phyloP scores from a whole-genome alignment of 2,329 filamentous ascomycete genomes.

The Phaeosphaeria sp. region DNA sequence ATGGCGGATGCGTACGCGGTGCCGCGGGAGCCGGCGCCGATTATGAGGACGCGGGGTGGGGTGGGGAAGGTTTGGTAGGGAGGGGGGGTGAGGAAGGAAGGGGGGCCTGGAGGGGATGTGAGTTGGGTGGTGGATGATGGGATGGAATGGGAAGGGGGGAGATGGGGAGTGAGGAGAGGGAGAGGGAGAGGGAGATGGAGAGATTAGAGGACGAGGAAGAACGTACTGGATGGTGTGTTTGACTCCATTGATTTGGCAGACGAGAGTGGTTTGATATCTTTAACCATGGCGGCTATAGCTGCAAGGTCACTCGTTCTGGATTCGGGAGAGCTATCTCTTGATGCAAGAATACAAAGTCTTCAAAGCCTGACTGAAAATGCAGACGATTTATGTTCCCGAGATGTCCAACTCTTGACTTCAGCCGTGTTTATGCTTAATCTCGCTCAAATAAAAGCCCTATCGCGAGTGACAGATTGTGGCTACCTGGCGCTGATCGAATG shows the following conservation, averaged over 20 bases:
- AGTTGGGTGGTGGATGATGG: not conserved
- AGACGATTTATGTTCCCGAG: not conserved
- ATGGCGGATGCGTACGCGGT: conserved; percentile 43
- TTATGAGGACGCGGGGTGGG: conserved; percentile 44
- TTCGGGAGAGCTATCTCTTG: not conserved
- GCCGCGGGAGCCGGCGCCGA: conserved; percentile 49
- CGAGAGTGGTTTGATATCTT: conserved; percentile 1
- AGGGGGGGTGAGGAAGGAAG: conserved; percentile 22
- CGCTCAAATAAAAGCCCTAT: not conserved
- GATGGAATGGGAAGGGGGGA: too few species aligned
- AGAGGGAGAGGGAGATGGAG: too few species aligned
- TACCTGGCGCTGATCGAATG: conserved; percentile 4
- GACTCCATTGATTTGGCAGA: not conserved
- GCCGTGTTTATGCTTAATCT: not conserved
- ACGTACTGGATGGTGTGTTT: too few species aligned
- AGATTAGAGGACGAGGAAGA: too few species aligned
- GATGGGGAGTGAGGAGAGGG: too few species aligned
- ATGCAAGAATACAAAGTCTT: not conserved
- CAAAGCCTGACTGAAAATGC: not conserved
- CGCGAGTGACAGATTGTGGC: not conserved
- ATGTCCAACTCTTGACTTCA: not conserved
- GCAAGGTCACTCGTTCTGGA: too few species aligned
- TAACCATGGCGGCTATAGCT: not conserved
- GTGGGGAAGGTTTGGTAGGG: conserved; percentile 25
- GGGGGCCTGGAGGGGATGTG: not conserved